A percentile compares a stretch with the other conserved stretches of the same genome.
These are phyloP conservation scores for Leishmania amazonensis DNA, from an alignment of 208 protist genomes.

Conservation along the genomic window DNA sequence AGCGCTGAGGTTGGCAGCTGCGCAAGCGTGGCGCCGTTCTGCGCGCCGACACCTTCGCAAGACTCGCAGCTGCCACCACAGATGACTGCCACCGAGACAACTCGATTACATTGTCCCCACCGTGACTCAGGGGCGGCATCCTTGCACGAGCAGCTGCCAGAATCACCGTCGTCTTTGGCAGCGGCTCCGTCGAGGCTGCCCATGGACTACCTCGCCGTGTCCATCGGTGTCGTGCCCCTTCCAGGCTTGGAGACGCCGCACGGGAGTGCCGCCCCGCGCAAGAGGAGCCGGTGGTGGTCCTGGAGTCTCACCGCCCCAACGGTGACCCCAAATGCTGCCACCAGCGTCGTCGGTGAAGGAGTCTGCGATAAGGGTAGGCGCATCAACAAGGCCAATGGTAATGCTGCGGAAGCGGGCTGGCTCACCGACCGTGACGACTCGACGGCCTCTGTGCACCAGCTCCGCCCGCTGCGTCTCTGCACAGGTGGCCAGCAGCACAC, in stretches of 20 bases:
- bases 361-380: no score
- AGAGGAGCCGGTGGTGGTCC: conserved; percentile 2
- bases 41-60: not conserved
- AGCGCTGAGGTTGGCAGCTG: not conserved
- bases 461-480: conserved; percentile 1
- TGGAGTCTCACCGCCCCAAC: not conserved
- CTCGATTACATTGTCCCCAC: not conserved
- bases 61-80: not conserved
- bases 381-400: not conserved
- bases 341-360: not conserved
- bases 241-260: conserved; percentile 4
- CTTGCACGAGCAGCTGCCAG: not conserved
- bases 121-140: not conserved
- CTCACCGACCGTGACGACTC: not conserved
- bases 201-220: conserved; percentile 26
- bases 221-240: conserved; percentile 58
- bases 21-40: not conserved
- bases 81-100: not conserved
- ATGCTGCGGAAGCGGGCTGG: not conserved
- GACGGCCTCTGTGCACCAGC: conserved; percentile 1
- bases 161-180: not conserved
- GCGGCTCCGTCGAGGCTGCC: not conserved
- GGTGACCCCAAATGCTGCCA: not conserved
- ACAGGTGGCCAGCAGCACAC: not conserved
- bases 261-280: not conserved